Evolutionary conservation across 2,329 filamentous ascomycete genomes (phyloP).

Genomic region (Ophiognomonia clavigignenti-juglandacearum): DNA sequence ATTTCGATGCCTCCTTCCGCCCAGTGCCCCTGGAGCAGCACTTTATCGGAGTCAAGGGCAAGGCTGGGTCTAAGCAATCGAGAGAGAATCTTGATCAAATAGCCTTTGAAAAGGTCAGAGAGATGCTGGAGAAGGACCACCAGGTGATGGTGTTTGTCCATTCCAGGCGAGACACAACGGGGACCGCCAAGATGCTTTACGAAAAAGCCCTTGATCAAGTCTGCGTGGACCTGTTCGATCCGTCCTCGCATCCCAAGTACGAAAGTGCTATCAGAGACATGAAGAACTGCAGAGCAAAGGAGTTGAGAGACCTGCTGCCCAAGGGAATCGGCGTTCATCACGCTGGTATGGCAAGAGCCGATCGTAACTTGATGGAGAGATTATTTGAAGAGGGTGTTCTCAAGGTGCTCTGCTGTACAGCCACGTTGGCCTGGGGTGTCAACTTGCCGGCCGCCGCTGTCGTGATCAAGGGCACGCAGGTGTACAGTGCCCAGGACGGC

Average conservation of each 20-base stretch:
- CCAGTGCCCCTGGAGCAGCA: constrained; percentile 96
- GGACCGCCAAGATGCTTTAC: constrained; percentile 78
- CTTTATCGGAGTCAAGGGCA: constrained; percentile 94
- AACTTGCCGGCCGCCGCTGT: constrained; percentile 96
- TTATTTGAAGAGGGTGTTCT: constrained; percentile 89
- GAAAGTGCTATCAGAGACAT: constrained; percentile 77
- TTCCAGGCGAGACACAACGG: constrained; percentile 87
- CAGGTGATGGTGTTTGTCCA: constrained; percentile 99
- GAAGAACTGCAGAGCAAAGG: constrained; percentile 77
- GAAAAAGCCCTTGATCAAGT: constrained; percentile 81
- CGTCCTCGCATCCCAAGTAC: constrained; percentile 71
- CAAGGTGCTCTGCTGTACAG: constrained; percentile 96
- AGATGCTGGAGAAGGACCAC: constrained; percentile 88
- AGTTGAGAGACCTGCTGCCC: constrained; percentile 81
- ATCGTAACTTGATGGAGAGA: constrained; percentile 92
- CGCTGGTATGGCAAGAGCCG: constrained; percentile 90
- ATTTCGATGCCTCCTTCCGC: constrained; percentile 93
- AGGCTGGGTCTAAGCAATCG: constrained; percentile 72
- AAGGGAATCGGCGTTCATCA: constrained; percentile 96
- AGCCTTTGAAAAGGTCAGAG: constrained; percentile 88
- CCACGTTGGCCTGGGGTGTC: constrained; percentile 96
- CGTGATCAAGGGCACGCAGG: constrained; percentile 94
- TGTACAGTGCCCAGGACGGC: constrained; percentile 94
- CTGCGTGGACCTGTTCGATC: constrained; percentile 79
- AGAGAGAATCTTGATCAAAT: constrained; percentile 85